Base-by-base conservation (phyloP, 768 basidiomycete species). In the Rhodosporidiobolus sp. region DNA sequence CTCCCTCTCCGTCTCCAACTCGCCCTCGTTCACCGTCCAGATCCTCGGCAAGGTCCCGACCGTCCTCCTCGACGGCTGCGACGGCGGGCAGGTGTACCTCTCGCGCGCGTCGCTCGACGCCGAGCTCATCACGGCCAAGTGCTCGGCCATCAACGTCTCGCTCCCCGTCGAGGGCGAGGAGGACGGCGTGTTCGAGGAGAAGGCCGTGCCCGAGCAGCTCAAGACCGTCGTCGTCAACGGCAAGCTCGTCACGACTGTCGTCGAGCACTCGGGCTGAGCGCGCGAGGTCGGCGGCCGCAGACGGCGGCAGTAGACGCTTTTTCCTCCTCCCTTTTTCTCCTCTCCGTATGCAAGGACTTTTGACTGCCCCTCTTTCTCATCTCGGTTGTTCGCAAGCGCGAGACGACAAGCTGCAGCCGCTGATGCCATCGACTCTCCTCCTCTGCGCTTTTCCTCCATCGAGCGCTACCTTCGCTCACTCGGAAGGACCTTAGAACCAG, bases 121-220 rank as follows among this genome's bases (percentile, higher is more conserved):
- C 16, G 85, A 87, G 17, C 94, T 97, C 82, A 90, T 99, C 77
- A 95, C 94, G 0, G 89, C 92, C 62, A 97, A 98, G 82, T 94
- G 92, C 81, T 92, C 90, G 78, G 85, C 88, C 45, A 90, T 99
- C 81, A 99, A 98, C 82, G 84, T 99, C 74, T 91, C 87, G 76
- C 79, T 97, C 30, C 80, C 80, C 0, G 76, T 73, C 34, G 88
- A 88, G 75, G 91, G 88, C 26, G 92, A 93, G 75, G 93, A 96
- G 80, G 92, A 95, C 17, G 95, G 94, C 11, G 84, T 94, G 56
- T 97, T 94, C 77, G 86, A 86, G 72, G 96, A 99, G 81, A 88
- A 88, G 74, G 85, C 95, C 1, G 83, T 99, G 28, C 95, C 96
- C 0, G 96, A 99, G 83, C 98, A 96, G 91, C 84, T 99, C 81